Percentiles rank a stretch among this genome's conserved stretches.
Evolutionary conservation across 495 filamentous ascomycete species (phyloP).

Genomic region (Xylaria sp.): DNA sequence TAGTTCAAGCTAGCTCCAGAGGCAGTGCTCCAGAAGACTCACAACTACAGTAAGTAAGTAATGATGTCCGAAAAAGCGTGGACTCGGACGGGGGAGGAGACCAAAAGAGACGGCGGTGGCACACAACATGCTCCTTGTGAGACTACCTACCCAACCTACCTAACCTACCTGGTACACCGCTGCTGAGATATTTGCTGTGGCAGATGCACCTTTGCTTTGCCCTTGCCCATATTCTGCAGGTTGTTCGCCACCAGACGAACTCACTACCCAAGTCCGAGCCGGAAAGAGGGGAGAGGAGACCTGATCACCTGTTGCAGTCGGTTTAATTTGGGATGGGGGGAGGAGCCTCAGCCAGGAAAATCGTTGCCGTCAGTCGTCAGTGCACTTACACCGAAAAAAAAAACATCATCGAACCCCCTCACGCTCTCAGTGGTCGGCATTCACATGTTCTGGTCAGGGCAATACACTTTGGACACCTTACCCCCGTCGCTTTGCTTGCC

Average conservation of each 20-base stretch:
- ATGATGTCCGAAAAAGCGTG: slow-evolving; percentile 1
- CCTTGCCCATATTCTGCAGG: not conserved
- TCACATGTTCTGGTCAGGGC: not conserved
- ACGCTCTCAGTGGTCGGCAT: slow-evolving; percentile 1
- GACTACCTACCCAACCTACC: not conserved
- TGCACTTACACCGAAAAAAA: slow-evolving; percentile 25
- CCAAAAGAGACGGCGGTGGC: not conserved
- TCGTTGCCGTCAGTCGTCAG: not conserved
- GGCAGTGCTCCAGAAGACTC: slow-evolving; percentile 10
- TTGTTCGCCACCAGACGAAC: slow-evolving; percentile 18
- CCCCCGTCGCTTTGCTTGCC: slow-evolving; percentile 17
- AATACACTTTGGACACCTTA: not conserved
- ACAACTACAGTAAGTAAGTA: too few relatives aligned
- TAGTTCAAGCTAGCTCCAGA: slow-evolving; percentile 7
- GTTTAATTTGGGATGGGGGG: slow-evolving; percentile 13
- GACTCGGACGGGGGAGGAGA: slow-evolving; percentile 9
- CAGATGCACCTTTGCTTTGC: slow-evolving; percentile 11
- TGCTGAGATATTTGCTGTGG: slow-evolving; percentile 13
- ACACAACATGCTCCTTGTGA: slow-evolving; percentile 4
- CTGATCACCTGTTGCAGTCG: slow-evolving; percentile 1
- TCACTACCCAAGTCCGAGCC: slow-evolving; percentile 11
- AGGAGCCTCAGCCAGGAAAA: slow-evolving; percentile 19
- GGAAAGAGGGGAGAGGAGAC: slow-evolving; percentile 21
- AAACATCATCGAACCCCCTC: slow-evolving; percentile 2
- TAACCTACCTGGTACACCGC: slow-evolving; percentile 15